Evolutionary conservation across 805 yeast species (phyloP), one percentile per base, ranked within the genome.

Genomic region (Wickerhamia fluorescens): DNA sequence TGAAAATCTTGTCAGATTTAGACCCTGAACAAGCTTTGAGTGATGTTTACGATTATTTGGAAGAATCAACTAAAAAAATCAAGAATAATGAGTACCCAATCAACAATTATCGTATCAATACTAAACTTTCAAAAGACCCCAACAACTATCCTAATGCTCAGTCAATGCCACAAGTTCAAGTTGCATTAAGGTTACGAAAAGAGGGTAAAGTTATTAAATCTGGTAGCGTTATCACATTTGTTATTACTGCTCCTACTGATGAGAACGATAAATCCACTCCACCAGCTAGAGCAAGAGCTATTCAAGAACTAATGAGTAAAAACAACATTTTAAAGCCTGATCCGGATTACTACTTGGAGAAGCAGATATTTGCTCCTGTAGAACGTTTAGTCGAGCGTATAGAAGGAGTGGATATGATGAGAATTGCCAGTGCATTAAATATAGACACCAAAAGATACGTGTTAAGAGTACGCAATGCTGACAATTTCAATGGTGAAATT

Each of bases 121-220:
- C 92, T n/a, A 77, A 74, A 45, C 65, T 92, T 24, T 82, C 95
- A 2, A 92, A 89, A 49, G 95, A 87, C 43, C 96, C 97, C 4
- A 63, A 61, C 17, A 77, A 76, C 28, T 92, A 92, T 51, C 87
- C 89, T 2, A 77, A 75, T 40, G 88, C 82, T 14, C 82, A 82
- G 39, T 71, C 73, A 24, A 75, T 80, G 76, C 87, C 85, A 16
- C 62, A 71, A 4, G 95, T 92, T 10, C 92, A 81, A 50, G 96
- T 87, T 20, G 99, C 97, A 0, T 60, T 85, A 35, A 69, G 92
- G 42, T 66, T 85, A 56, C 63, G 83, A 40, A 72, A 70, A n/a
- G 78, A 76, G 36, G 96, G 97, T 20, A 88, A 87, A 45, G 78
- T 82, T 20, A 73, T 92, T 28, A 78, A 78, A 39, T 94, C 94